Base-by-base conservation (phyloP, 169 alveolate genomes). In the Plasmodium reichenowi region DNA sequence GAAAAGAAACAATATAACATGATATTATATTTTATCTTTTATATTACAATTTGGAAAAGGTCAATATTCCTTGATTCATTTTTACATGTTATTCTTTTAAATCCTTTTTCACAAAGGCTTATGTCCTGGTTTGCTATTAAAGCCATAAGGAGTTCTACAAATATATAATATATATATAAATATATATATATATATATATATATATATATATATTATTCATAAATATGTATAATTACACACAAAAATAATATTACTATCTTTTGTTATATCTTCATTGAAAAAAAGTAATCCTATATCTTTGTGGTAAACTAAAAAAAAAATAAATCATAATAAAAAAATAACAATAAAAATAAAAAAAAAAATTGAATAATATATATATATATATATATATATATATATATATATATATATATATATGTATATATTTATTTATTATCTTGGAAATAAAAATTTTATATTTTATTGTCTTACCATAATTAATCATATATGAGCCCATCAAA, bases 251-350 rank as follows among this genome's bases (percentile, higher is more conserved):
- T 67, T 85, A 85, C 91, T 72, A 62, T 85, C 87, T 66, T 48
- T 59, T 20, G 68, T 71, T 52, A 85, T 58, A 17, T 85, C 91
- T 70, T 71, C 50, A 20, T 43, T 60, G 26, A 70, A 85, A 71
- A 85, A 85, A 26, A 85, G 58, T 43, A 85, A 58, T 3, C 87
- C 85, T 76, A 85, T 59, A 67, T 85, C 91, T 71, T 70, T 85
- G 59, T 58, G 13, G 9, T 70, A 70, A 58, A 45, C 87, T 85
- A 54, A 13, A 32, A 67, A 45, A 67, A 59, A 80, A 68, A 54
- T n/a, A n/a, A n/a, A n/a, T n/a, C n/a, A n/a, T n/a, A n/a, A n/a
- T n/a, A n/a, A n/a, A n/a, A n/a, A n/a, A n/a, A n/a, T n/a, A n/a
- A n/a, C n/a, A n/a, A n/a, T n/a, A 4, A 45, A 2, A 63, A 62